phyloP scores from a whole-genome alignment of 2,329 filamentous ascomycete species.

The Colletotrichum acutatum region DNA sequence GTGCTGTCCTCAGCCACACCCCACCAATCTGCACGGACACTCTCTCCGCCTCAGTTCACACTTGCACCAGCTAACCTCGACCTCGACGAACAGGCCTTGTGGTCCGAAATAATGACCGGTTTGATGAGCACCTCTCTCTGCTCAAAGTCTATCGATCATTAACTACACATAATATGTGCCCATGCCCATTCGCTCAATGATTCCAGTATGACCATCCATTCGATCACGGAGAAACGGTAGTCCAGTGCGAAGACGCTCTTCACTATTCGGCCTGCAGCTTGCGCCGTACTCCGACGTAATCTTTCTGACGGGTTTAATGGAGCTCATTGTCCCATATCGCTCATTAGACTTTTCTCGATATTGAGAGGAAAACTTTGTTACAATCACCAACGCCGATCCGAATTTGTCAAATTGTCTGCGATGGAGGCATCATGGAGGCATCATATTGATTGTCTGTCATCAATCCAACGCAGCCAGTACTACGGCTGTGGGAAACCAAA shows the following conservation, averaged over 20 bases:
- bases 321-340: not conserved
- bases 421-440: not conserved
- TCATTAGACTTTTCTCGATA: not conserved
- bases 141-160: not conserved
- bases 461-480: not conserved
- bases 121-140: not conserved
- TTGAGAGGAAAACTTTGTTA: not conserved
- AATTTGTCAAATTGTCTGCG: not conserved
- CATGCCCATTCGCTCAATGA: not conserved
- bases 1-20: not conserved
- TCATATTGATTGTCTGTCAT: not conserved
- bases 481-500: not conserved
- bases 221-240: rapidly evolving
- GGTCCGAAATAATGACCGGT: not conserved
- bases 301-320: not conserved
- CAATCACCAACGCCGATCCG: not conserved
- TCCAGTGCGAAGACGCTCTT: not conserved
- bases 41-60: not conserved
- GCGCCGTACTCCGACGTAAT: not conserved
- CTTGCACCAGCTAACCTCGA: too few relatives aligned
- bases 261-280: not conserved
- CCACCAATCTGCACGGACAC: not conserved
- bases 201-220: not conserved
- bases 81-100: not conserved
- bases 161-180: too few relatives aligned